phyloP scores from a whole-genome alignment of 805 yeast species.

The Yarrowia keelungensis region DNA sequence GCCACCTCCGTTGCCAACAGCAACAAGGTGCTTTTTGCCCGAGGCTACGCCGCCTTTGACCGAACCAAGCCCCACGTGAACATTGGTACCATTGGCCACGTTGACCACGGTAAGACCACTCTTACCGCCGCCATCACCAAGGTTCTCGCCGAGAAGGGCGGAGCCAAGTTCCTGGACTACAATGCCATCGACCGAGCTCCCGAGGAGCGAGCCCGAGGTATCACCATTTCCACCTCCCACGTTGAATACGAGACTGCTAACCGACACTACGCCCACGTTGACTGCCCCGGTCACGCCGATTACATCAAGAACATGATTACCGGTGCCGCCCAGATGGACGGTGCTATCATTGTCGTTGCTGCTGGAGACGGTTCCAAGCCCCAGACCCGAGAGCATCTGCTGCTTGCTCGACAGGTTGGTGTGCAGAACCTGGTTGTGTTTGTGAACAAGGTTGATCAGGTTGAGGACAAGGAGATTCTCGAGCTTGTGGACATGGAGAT shows the following conservation, averaged over 20 bases:
- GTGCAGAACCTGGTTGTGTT: conserved; percentile 96
- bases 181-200: conserved; percentile 96
- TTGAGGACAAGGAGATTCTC: conserved; percentile 98
- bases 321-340: conserved; percentile 99
- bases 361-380: conserved; percentile 99
- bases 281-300: conserved; percentile 99
- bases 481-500: conserved; percentile 99
- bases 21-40: conserved; percentile 34
- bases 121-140: conserved; percentile 98
- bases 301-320: conserved; percentile 98
- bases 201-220: conserved; percentile 99
- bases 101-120: conserved; percentile 98
- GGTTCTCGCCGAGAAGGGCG: conserved; percentile 85
- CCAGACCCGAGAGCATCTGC: conserved; percentile 98
- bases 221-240: conserved; percentile 96
- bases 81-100: conserved; percentile 98
- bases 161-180: conserved; percentile 93
- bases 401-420: conserved; percentile 99
- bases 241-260: conserved; percentile 95
- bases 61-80: conserved; percentile 97
- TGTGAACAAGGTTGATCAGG: conserved; percentile 96
- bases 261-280: conserved; percentile 97
- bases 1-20: conserved; percentile 25
- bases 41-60: conserved; percentile 65
- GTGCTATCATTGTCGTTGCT: conserved; percentile 98